Percentiles rank a stretch among this genome's conserved stretches.
Conservation (phyloP, 2,329 filamentous ascomycete species). For the Septoria petroselini region DNA sequence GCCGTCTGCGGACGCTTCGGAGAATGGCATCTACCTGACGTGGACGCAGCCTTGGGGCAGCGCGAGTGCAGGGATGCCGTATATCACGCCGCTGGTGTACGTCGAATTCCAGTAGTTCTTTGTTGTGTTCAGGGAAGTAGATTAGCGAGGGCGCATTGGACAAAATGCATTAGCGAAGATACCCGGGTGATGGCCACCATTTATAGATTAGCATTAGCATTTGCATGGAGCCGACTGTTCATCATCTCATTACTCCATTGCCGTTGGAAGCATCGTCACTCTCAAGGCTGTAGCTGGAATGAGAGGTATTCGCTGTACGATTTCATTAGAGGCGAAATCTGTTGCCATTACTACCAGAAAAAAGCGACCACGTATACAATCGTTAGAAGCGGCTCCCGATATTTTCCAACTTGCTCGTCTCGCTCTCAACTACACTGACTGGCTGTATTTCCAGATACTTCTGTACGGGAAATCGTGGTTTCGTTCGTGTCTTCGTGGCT, state of each 20-base stretch:
- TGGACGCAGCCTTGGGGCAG: slow-evolving; percentile 15
- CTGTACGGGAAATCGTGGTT: neutral
- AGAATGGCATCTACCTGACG: slow-evolving; percentile 23
- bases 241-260: too few relatives aligned
- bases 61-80: neutral
- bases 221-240: too few relatives aligned
- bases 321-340: too few relatives aligned
- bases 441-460: neutral
- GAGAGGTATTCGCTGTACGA: too few relatives aligned
- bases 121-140: neutral
- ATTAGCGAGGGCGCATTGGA: neutral
- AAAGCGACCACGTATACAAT: too few relatives aligned
- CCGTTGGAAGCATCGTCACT: too few relatives aligned
- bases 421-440: neutral
- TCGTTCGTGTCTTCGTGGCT: neutral
- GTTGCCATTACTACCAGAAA: too few relatives aligned
- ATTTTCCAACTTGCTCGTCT: too few relatives aligned
- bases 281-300: too few relatives aligned
- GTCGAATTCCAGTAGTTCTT: slow-evolving; percentile 6
- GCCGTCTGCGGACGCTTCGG: slow-evolving; percentile 17
- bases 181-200: neutral
- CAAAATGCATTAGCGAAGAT: neutral
- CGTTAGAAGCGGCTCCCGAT: too few relatives aligned
- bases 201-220: neutral
- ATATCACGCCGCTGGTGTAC: slow-evolving; percentile 20